phyloP scores from a whole-genome alignment of 192 early-diverging fungal genomes.

The Linnemannia hyalina region DNA sequence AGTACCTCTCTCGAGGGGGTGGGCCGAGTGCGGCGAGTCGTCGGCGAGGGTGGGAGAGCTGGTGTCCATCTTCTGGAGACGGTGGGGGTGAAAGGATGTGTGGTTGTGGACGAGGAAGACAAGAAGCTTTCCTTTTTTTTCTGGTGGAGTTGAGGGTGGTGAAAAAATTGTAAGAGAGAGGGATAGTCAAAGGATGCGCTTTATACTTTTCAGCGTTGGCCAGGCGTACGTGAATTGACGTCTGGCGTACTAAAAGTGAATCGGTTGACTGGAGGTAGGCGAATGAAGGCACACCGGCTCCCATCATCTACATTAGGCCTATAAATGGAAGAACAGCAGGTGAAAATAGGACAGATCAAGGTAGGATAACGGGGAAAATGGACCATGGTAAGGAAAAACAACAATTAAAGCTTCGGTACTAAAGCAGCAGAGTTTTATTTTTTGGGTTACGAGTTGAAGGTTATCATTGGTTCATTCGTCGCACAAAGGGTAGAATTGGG shows the following conservation, averaged over 20 bases:
- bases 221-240: neutral
- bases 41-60: neutral
- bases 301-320: neutral
- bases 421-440: neutral
- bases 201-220: neutral
- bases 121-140: neutral
- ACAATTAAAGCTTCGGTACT: neutral
- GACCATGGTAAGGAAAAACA: neutral
- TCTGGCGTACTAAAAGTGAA: neutral
- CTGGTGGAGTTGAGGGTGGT: neutral
- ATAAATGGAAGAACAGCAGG: neutral
- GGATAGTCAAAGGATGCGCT: neutral
- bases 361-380: neutral
- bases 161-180: neutral
- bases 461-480: neutral
- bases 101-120: neutral
- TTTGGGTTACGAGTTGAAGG: neutral
- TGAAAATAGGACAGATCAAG: neutral
- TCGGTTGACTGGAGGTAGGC: neutral
- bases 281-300: neutral
- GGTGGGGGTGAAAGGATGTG: neutral
- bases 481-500: neutral
- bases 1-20: neutral
- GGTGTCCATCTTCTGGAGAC: neutral
- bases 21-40: neutral